phyloP scores from a whole-genome alignment of 129 eudicot species.

The Centaurea solstitialis region DNA sequence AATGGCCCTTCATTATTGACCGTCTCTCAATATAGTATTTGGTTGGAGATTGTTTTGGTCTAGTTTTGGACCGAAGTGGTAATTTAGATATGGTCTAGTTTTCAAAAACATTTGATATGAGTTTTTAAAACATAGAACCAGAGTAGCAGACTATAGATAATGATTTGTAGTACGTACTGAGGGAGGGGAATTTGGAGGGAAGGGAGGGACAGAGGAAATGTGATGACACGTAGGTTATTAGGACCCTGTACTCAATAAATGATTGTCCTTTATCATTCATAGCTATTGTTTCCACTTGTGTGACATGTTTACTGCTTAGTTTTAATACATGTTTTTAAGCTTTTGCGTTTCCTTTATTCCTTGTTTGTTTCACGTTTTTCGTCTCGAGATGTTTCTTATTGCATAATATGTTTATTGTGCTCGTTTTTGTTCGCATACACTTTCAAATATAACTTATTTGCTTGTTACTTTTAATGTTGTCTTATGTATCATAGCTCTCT shows the following conservation, averaged over 20 bases:
- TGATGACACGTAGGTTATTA: background rate
- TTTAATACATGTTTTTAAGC: background rate
- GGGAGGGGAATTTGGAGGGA: no score
- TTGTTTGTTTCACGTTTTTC: background rate
- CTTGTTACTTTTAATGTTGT: background rate
- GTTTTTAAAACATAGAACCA: background rate
- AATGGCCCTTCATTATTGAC: no score
- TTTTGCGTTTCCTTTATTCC: background rate
- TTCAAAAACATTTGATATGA: background rate
- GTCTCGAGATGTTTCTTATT: background rate
- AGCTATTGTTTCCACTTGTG: background rate
- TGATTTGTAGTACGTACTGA: background rate
- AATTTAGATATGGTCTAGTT: background rate
- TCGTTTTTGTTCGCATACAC: background rate
- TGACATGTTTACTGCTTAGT: background rate
- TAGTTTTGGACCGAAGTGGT: background rate
- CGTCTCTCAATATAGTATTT: background rate
- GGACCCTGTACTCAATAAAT: background rate
- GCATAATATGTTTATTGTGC: background rate
- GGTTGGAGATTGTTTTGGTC: background rate
- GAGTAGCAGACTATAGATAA: background rate
- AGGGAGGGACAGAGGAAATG: no score
- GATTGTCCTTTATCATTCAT: background rate
- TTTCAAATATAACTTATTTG: background rate
- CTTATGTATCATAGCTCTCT: background rate